Percentiles rank a stretch among this genome's conserved stretches.
Evolutionary conservation across 345 rosid genomes (phyloP).

Genomic region (Anacardium occidentale): DNA sequence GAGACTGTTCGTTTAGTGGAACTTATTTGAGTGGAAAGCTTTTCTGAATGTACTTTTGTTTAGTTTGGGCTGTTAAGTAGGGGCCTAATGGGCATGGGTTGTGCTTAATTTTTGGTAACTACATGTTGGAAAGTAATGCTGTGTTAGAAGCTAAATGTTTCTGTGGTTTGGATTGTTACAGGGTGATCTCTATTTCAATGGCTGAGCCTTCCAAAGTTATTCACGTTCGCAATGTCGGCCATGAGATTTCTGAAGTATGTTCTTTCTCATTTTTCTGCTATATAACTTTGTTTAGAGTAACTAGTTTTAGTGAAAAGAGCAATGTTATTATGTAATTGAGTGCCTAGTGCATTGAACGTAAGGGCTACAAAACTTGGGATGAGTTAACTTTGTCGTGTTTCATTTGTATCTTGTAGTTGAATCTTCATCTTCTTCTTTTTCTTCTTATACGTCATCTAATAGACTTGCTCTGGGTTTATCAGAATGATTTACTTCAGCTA

Average conservation of each 20-base stretch:
- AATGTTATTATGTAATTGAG: background rate
- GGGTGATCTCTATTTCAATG: constrained; percentile 52
- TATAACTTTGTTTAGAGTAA: background rate
- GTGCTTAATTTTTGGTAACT: background rate
- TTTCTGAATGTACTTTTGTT: too few relatives aligned
- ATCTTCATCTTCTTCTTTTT: background rate
- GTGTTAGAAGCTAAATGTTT: background rate
- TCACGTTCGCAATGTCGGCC: constrained; percentile 97
- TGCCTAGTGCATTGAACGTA: background rate
- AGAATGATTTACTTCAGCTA: constrained; percentile 97
- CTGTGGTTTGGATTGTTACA: constrained; percentile 13
- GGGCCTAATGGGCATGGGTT: background rate
- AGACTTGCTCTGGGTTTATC: constrained; percentile 20
- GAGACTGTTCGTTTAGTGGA: background rate
- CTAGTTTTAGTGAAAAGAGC: background rate
- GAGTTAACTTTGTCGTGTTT: background rate
- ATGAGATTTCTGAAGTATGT: constrained; percentile 89
- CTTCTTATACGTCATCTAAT: constrained; percentile 13
- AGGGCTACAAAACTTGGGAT: background rate
- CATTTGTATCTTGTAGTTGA: background rate
- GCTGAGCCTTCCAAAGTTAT: constrained; percentile 93
- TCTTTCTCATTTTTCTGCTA: constrained; percentile 10
- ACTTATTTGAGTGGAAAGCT: background rate
- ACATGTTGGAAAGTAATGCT: background rate
- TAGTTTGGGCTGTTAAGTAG: background rate